phyloP scores from a whole-genome alignment of 164 flowering plant genomes.

The Chimonanthus praecox region DNA sequence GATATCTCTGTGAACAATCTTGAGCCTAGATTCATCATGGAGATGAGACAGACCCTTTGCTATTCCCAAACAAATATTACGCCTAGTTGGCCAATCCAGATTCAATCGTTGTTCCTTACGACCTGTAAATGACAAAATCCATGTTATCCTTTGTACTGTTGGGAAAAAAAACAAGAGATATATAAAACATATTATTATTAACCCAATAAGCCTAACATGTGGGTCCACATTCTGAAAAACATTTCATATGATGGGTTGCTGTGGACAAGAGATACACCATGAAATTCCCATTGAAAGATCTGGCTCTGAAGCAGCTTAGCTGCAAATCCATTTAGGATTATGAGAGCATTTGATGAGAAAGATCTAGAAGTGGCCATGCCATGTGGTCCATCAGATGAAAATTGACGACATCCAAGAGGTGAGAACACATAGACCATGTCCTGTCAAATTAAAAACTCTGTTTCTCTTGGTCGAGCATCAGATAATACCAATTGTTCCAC shows the following conservation, averaged over 20 bases:
- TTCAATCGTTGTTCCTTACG: constrained; percentile 25
- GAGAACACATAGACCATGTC: neutral
- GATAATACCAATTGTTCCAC: too few relatives aligned
- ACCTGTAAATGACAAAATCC: constrained; percentile 20
- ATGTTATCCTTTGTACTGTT: neutral
- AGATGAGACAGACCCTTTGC: constrained; percentile 59
- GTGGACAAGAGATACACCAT: neutral
- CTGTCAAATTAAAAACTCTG: neutral
- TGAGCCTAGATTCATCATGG: constrained; percentile 63
- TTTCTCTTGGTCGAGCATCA: neutral
- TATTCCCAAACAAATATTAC: constrained; percentile 46
- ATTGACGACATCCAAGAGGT: neutral
- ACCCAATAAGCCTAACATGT: neutral
- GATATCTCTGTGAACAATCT: constrained; percentile 70
- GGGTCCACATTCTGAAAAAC: neutral
- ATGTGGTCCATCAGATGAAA: neutral
- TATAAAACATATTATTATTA: too few relatives aligned
- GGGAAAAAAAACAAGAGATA: neutral
- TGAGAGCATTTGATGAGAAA: neutral
- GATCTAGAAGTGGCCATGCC: neutral
- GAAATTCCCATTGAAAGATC: neutral
- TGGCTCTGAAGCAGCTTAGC: neutral
- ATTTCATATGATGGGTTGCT: neutral
- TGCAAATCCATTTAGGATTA: neutral
- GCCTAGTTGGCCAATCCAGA: constrained; percentile 60